Evolutionary conservation across 2,329 filamentous ascomycete genomes (phyloP).

Genomic region (Remersonia thermophila): DNA sequence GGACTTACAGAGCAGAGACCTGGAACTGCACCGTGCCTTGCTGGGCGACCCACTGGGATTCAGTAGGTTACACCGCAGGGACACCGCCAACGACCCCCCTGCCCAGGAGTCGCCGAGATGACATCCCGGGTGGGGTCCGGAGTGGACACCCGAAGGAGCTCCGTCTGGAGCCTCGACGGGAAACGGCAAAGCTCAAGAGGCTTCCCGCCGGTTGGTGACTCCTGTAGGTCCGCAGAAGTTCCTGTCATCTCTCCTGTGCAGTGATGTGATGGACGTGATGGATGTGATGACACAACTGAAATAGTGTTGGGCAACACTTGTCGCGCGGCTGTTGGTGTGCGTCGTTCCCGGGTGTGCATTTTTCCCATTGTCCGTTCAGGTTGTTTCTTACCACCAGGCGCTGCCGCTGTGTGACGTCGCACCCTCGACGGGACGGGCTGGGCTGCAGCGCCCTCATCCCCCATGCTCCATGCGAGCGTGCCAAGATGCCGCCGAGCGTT

Average conservation of each 20-base stretch:
- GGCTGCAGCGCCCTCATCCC: no score
- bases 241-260: neutral
- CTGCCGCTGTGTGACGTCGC: no score
- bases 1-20: neutral
- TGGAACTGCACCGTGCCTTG: slow-evolving; percentile 1
- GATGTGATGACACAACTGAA: no score
- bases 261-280: no score
- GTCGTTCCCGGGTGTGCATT: no score
- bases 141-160: slow-evolving; percentile 7
- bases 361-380: no score
- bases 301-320: no score
- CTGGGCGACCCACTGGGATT: slow-evolving; percentile 8
- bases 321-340: no score
- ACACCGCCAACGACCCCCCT: slow-evolving; percentile 1
- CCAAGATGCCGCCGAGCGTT: no score
- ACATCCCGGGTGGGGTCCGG: slow-evolving; percentile 8
- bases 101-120: slow-evolving; percentile 13
- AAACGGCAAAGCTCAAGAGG: neutral
- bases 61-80: neutral
- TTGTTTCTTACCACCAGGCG: no score
- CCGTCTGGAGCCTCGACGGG: neutral
- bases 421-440: no score
- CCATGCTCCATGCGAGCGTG: no score
- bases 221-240: neutral
- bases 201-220: neutral